These are phyloP conservation scores for Leishmania amazonensis DNA, from an alignment of 208 protist species.

Conservation along the genomic window DNA sequence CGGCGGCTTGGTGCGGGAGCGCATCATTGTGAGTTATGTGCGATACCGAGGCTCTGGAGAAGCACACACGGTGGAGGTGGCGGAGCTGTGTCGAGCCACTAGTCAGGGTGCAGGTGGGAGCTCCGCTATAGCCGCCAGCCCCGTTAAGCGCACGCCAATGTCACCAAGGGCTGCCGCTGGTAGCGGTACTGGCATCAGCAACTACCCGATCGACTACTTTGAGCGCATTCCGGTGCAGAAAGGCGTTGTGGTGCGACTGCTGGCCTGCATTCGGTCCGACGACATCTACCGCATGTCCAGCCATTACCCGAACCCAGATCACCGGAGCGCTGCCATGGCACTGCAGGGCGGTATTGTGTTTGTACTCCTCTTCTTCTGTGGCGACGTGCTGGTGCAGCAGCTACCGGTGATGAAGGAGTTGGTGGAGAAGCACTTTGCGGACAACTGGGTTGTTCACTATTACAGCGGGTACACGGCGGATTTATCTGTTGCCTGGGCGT, in stretches of 20 bases:
- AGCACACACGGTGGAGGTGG: conserved; percentile 94
- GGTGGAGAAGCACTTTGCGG: conserved; percentile 98
- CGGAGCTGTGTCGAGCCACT: conserved; percentile 93
- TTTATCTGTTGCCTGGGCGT: conserved; percentile 89
- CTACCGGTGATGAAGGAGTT: conserved; percentile 97
- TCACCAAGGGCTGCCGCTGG: not conserved
- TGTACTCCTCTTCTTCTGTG: conserved; percentile 97
- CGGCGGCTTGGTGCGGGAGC: conserved; percentile 94
- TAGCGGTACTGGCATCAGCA: conserved; percentile 26
- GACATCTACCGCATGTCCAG: conserved; percentile 96
- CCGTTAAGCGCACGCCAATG: not conserved
- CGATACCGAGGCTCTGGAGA: conserved; percentile 94
- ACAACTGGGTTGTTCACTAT: conserved; percentile 98
- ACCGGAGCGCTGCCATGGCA: conserved; percentile 93
- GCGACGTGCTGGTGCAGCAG: conserved; percentile 91
- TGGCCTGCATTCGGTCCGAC: conserved; percentile 94
- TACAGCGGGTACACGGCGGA: conserved; percentile 97
- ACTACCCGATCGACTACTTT: conserved; percentile 96
- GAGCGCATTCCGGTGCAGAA: conserved; percentile 67
- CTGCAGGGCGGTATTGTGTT: conserved; percentile 95
- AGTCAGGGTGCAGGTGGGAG: conserved; percentile 59
- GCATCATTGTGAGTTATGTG: conserved; percentile 97
- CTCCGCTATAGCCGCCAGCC: not conserved
- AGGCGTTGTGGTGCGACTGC: conserved; percentile 86
- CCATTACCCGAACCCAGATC: conserved; percentile 94